phyloP scores from a whole-genome alignment of 2,329 filamentous ascomycete genomes.

The Parascedosporium putredinis region DNA sequence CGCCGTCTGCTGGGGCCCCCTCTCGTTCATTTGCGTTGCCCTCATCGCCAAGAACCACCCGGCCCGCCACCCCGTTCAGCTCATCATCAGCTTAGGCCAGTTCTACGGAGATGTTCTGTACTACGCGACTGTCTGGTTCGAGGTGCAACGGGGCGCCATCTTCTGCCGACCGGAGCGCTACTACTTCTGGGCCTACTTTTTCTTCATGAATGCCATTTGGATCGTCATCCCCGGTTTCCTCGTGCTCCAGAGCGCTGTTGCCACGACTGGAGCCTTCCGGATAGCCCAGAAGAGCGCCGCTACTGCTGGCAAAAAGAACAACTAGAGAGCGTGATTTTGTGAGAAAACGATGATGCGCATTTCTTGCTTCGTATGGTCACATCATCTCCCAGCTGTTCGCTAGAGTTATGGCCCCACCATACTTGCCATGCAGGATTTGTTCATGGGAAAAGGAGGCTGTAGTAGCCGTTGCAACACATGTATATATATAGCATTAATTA shows the following conservation, averaged over 20 bases:
- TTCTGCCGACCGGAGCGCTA: slow-evolving; percentile 39
- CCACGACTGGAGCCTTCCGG: slow-evolving; percentile 11
- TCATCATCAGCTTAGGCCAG: slow-evolving; percentile 34
- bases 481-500: too few relatives aligned
- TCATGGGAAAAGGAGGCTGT: too few relatives aligned
- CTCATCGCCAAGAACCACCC: slow-evolving; percentile 32
- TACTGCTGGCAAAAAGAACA: neutral
- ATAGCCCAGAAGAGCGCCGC: slow-evolving; percentile 2
- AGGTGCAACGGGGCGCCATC: slow-evolving; percentile 26
- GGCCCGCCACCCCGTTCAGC: slow-evolving; percentile 36
- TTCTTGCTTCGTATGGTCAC: too few relatives aligned
- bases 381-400: too few relatives aligned
- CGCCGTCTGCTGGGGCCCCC: slow-evolving; percentile 40
- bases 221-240: slow-evolving; percentile 34
- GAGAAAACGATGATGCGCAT: neutral
- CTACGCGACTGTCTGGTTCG: slow-evolving; percentile 35
- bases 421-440: too few relatives aligned
- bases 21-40: slow-evolving; percentile 36
- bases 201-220: slow-evolving; percentile 43
- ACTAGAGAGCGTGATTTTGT: neutral
- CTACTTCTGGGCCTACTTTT: slow-evolving; percentile 44
- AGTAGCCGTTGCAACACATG: too few relatives aligned
- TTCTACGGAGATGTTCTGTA: slow-evolving; percentile 44
- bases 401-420: too few relatives aligned
- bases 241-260: slow-evolving; percentile 19